Evolutionary conservation across 805 yeast species (phyloP).

Genomic region (Clavispora asparagi): DNA sequence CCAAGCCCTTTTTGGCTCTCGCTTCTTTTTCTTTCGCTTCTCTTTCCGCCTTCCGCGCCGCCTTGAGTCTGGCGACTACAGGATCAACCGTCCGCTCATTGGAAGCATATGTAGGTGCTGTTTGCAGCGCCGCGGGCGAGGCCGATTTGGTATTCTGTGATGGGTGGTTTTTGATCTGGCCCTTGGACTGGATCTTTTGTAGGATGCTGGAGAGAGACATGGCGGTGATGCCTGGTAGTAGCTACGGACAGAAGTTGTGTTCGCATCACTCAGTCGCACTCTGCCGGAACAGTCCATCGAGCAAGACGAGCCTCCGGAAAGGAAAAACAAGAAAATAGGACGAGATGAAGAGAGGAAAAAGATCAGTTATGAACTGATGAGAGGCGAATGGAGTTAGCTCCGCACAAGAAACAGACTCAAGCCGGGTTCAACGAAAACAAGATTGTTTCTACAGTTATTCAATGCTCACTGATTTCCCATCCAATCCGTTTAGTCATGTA

Average conservation of each 20-base stretch:
- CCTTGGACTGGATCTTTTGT: conserved; percentile 27
- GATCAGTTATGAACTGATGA: too few relatives aligned
- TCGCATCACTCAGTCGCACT: background rate
- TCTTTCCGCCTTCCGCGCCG: conserved; percentile 54
- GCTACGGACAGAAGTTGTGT: background rate
- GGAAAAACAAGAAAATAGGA: too few relatives aligned
- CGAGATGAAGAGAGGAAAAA: too few relatives aligned
- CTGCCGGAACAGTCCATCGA: background rate
- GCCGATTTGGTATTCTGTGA: background rate
- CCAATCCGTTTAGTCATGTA: too few relatives aligned
- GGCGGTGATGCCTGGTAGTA: too few relatives aligned
- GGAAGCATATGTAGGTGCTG: background rate
- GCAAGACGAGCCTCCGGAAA: background rate
- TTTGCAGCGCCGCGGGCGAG: background rate
- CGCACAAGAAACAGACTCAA: too few relatives aligned
- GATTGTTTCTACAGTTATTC: too few relatives aligned
- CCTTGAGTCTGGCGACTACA: conserved; percentile 65
- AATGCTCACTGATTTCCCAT: background rate
- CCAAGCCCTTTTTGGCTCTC: conserved; percentile 28
- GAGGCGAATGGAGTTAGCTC: too few relatives aligned
- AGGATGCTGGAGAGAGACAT: conserved; percentile 30
- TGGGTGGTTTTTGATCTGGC: conserved; percentile 12
- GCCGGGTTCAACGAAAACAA: too few relatives aligned
- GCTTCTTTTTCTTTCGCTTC: conserved; percentile 35
- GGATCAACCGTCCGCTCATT: conserved; percentile 47